A percentile compares a stretch with the other conserved stretches of the same genome.
These are phyloP conservation scores for Persicaria maculosa DNA, from an alignment of 148 eudicot species.

Conservation along the genomic window DNA sequence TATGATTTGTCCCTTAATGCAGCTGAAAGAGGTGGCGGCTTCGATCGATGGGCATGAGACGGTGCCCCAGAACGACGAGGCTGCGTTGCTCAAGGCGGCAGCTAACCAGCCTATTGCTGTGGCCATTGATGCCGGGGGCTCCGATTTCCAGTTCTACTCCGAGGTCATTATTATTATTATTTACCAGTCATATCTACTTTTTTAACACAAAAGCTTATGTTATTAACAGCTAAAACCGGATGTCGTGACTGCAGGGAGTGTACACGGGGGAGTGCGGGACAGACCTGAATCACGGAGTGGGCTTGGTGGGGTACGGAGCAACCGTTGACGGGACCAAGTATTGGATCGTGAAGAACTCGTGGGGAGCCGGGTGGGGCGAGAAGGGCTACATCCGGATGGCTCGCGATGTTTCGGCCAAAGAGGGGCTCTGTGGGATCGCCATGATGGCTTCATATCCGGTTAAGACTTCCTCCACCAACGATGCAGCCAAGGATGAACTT, in stretches of 20 bases:
- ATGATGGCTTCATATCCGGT: conserved; percentile 20
- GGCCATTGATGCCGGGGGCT: conserved; percentile 12
- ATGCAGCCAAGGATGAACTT: conserved; percentile 11
- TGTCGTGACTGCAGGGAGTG: conserved; percentile 3
- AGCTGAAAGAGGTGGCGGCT: conserved; percentile 8
- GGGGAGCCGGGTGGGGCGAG: conserved; percentile 27
- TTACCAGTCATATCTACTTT: not conserved
- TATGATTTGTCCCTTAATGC: not conserved
- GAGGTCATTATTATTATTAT: not conserved
- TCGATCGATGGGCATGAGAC: conserved; percentile 15
- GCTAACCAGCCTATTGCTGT: conserved; percentile 25
- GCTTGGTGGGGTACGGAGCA: conserved; percentile 20
- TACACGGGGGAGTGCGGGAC: conserved; percentile 17
- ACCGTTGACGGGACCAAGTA: conserved; percentile 11
- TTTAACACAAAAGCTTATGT: not conserved
- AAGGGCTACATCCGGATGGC: conserved; percentile 23
- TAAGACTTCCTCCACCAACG: not conserved
- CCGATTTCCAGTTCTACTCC: conserved; percentile 13
- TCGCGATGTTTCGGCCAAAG: not conserved
- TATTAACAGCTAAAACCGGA: not conserved
- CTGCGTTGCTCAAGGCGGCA: conserved; percentile 17
- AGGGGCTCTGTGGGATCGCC: conserved; percentile 23
- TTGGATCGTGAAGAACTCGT: conserved; percentile 26
- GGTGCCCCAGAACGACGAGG: conserved; percentile 18
- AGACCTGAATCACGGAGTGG: conserved; percentile 16